Base-by-base conservation (phyloP, 257 asterid species). In the Solanum corneliomulleri region DNA sequence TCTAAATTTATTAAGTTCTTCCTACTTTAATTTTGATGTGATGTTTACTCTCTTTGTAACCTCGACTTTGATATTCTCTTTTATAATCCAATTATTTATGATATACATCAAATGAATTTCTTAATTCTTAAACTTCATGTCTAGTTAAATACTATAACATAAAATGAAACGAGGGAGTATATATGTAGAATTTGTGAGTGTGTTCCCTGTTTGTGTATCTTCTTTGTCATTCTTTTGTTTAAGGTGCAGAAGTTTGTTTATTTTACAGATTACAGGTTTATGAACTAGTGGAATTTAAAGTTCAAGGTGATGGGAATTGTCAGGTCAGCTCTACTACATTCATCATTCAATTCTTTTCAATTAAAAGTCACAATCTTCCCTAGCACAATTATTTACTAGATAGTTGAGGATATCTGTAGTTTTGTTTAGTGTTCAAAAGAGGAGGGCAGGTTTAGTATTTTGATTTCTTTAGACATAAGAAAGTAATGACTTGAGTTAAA, bases 261-360 rank as follows among this genome's bases (percentile, higher is more conserved):
- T 85, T 83, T 85, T 90, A 86, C 91, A 95, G 99, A 91, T 92
- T 96, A 90, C 95, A 91, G 93, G 92, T 94, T 83, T 96, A 94
- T 39, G 98, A 96, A 91, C 93, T 96, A 75, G 92, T 94, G 21
- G 98, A 96, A 89, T 93, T 91, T 91, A 95, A 96, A 93, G 96
- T 96, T 91, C 94, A 90, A 90, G 98, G 98, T 12, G 99, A 96
- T 89, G 99, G 99, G 70, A 96, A 96, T 90, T 96, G 99, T 91
- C 99, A 96, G 99, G 99, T 95, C 70, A 85, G 92, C 72, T 83
- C 70, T 81, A 87, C 70, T 70, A 31, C 42, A 20, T 41, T 66
- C 58, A 68, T 49, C 33, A 21, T 29, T 69, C 62, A 66, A 29
- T 52, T 87, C 47, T 39, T 16, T 35, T 69, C 47, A 47, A 47